Evolutionary conservation across 305 asterid species (phyloP), one percentile per base, ranked within the genome.

Genomic region (Solanum chacoense): DNA sequence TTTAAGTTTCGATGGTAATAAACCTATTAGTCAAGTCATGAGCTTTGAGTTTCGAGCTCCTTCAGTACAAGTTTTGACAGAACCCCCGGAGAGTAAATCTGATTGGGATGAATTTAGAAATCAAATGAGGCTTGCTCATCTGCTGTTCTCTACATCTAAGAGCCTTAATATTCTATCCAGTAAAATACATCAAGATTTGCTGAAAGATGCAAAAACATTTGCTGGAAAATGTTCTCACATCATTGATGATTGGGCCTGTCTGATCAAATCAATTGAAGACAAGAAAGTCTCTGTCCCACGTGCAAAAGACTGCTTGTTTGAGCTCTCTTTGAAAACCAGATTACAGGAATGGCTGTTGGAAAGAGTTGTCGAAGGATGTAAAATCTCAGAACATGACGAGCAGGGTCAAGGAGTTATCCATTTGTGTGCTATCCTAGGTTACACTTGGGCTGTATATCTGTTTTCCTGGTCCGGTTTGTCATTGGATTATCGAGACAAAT

Each of bases 401-500:
- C 95, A 93, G 91, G 99, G 99, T 93, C 98, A 93, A 91, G 96
- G 98, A 36, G 98, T 96, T 26, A 95, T 98, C 89, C 99, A 98
- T 92, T 93, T 97, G 92, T 97, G 99, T 92, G 98, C 98, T 80
- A 91, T 97, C 91, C 94, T 97, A 11, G 98, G 96, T 88, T 97
- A 96, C 92, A 91, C 96, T 28, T 97, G 99, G 99, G 96, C 96
- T 86, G 93, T 96, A 81, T 89, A 92, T 91, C 99, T 94, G 8
- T 98, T 90, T 89, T 92, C 96, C 31, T 95, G 94, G 93, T 93
- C 99, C 28, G 98, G 97, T 74, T 91, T 96, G 87, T 95, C 99
- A 7, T 59, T 96, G 92, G 98, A 98, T 93, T 96, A 94, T 89
- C 95, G 99, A 90, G 99, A 98, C 92, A 98, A 95, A 91, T 89